Base-by-base conservation (phyloP, 345 rosid species). In the Euclidium syriacum region DNA sequence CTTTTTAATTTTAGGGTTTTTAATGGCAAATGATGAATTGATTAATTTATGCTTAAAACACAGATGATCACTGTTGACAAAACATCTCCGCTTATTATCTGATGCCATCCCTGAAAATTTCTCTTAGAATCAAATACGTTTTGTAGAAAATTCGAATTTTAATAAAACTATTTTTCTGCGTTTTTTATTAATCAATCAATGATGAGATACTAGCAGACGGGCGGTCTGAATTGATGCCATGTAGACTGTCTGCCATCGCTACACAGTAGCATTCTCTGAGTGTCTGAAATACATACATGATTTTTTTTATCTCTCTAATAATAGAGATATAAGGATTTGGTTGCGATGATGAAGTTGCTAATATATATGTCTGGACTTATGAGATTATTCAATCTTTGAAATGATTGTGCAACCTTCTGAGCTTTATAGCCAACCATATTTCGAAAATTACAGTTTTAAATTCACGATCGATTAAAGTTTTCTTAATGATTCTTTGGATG, bases 221-320 rank as follows among this genome's bases (percentile, higher is more conserved):
- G 72, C 68, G 68, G 76, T 73, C 76, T 66, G 76, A 73, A 73
- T 30, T 66, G 76, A 73, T 73, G 76, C 64, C 72, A 22, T 73
- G 76, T 73, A 50, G 76, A 73, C 32, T 73, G 73, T 66, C 76
- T 73, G 76, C 53, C 55, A 53, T 66, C 26, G 41, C 53, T 67
- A 58, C 52, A 1, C 23, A 4, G 59, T 67, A 39, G 51, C 14
- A 7, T 35, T 59, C 64, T 73, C 73, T 73, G 76, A 73, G 76
- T 34, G n/a, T n/a, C n/a, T n/a, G n/a, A n/a, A n/a, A n/a, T n/a
- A n/a, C n/a, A n/a, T n/a, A n/a, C n/a, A n/a, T n/a, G n/a, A 0
- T 7, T 8, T 10, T 0, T 2, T 4, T 18, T 2, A 9, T 40
- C 19, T 3, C 20, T 44, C 7, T 29, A 2, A 2, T 18, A 12